phyloP scores from a whole-genome alignment of 176 grass and related monocot genomes.

The Alloteropsis semialata region DNA sequence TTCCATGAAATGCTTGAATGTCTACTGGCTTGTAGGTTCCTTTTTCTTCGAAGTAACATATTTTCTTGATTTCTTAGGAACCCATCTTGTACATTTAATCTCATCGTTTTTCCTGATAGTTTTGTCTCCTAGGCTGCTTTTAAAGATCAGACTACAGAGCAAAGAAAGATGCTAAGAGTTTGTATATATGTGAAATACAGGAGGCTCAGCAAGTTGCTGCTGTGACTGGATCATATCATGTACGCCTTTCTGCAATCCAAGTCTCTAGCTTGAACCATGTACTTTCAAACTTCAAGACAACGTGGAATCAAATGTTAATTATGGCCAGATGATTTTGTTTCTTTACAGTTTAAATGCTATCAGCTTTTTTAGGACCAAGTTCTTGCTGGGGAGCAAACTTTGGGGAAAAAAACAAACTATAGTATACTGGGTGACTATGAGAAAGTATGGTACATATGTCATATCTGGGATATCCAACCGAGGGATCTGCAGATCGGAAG shows the following conservation, averaged over 20 bases:
- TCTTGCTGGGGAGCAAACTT: not conserved
- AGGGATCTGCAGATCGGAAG: not conserved
- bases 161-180: slow-evolving; percentile 48
- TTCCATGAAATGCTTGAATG: not conserved
- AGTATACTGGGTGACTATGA: not conserved
- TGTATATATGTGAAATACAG: slow-evolving; percentile 47
- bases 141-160: slow-evolving; percentile 44
- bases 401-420: not conserved
- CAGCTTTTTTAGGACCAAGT: not conserved
- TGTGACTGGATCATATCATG: slow-evolving; percentile 29
- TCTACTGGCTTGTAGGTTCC: not conserved
- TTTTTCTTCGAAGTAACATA: not conserved
- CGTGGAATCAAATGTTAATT: not conserved
- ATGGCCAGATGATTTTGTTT: not conserved
- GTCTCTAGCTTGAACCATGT: not conserved
- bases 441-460: no score
- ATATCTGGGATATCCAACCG: not conserved
- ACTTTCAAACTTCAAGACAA: not conserved
- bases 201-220: slow-evolving; percentile 41
- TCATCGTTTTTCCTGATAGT: not conserved
- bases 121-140: slow-evolving; percentile 18
- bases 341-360: not conserved
- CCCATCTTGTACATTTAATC: not conserved
- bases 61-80: not conserved
- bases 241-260: slow-evolving; percentile 5